Base-by-base conservation (phyloP, 1,284 basidiomycete genomes). In the Tilletia indica region DNA sequence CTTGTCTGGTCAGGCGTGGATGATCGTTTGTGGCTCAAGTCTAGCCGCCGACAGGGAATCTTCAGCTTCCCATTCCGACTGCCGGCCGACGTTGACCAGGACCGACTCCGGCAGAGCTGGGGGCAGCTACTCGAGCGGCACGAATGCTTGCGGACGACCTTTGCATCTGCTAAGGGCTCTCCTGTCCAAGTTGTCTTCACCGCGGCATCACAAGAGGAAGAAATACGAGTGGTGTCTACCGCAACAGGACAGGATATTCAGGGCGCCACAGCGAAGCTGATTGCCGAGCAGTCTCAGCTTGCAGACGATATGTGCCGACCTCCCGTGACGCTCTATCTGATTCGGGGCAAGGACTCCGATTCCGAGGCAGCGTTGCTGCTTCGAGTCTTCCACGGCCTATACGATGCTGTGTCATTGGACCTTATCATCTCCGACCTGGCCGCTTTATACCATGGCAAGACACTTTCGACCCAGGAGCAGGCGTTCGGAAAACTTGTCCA, bases 341-440 rank as follows among this genome's bases (percentile, higher is more conserved):
- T 73, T 31, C 19, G 56, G 6, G 61, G 69, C 16, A 48, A 45
- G 4, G 69, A 25, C 9, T 63, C 12, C 1, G 76, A 76, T 1
- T 70, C 71, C 0, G 72, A 75, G 21, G 67, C 72, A 19, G 42
- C 67, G 19, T 36, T 82, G 3, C 70, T 83, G 21, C 74, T 83
- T 31, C 76, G 76, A 45, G 71, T 84, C 16, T 76, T 79, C 70
- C 82, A 84, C 36, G 73, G 77, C 9, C 75, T 84, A 25, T 84
- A 83, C 71, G 82, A 83, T 56, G 79, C 79, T 6, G 77, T 74
- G 67, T 78, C 79, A 38, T 74, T 83, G 68, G 74, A 75, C 21
- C 66, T 81, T 69, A 61, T 83, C 9, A 68, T 78, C 19, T 56
- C 69, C n/a, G 82, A 83, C 68, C 74, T 81, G 31, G 71, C 31